Evolutionary conservation across 2,329 filamentous ascomycete genomes (phyloP), one percentile per base, ranked within the genome.

Genomic region (Leptoxyphium fumago): DNA sequence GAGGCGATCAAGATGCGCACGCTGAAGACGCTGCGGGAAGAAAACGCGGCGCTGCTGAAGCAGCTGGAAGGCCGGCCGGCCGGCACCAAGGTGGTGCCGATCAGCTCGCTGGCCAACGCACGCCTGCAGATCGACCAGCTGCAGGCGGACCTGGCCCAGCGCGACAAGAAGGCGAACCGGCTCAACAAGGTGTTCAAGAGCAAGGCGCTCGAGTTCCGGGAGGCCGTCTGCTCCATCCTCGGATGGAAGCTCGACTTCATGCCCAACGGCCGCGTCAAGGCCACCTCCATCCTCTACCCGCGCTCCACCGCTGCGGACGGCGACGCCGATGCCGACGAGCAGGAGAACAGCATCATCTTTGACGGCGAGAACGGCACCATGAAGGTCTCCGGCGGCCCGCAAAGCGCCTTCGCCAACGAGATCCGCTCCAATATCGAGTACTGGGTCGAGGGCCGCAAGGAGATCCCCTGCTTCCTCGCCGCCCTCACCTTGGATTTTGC

Each of bases 161-260:
- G 72, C 34, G 82, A 91, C 52, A 98, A 95, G 64, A 80, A 84
- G 40, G 83, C 84, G 50, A 73, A 78, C 17, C 83, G 91, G 2
- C 77, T 96, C 10, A 94, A 93, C 55, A 84, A 95, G 58, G 91
- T 96, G 45, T 98, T 86, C 83, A 77, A 77, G 0, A 77, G 82
- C 52, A 98, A 96, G 62, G 87, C 84, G 1, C 78, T 83, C 55
- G 91, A 98, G 65, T 96, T 98, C 67, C 85, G 93, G 41, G 87
- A 96, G 65, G 86, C 88, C 29, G 88, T 98, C 46, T 88, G 88
- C 50, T 86, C 80, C 15, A 82, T 94, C 1, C 73, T 98, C 0
- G 91, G 91, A 0, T 98, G 88, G 82, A 89, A 89, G 43, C 78
- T 96, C 10, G 87, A 91, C 29, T 96, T 98, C 61, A 82, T 95